Evolutionary conservation across 192 early-diverging fungal species (phyloP).

Genomic region (Jimgerdemannia flammicorona): DNA sequence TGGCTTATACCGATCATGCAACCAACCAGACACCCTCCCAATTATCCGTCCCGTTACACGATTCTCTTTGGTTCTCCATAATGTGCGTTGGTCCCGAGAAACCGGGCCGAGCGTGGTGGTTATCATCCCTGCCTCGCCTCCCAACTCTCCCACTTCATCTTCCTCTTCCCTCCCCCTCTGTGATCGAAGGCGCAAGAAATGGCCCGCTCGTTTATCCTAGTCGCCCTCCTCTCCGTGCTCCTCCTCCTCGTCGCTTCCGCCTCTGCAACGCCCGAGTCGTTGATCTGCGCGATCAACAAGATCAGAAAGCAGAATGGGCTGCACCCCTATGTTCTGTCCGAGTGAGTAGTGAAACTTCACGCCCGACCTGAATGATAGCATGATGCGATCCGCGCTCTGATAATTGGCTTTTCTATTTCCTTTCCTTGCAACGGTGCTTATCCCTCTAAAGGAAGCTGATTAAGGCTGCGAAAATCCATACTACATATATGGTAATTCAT

Average conservation of each 20-base stretch:
- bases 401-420: background rate
- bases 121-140: background rate
- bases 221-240: background rate
- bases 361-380: background rate
- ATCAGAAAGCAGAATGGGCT: background rate
- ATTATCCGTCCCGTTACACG: no score
- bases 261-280: background rate
- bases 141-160: background rate
- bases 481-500: background rate
- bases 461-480: background rate
- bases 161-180: background rate
- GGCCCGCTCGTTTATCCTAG: background rate
- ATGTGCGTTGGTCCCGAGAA: no score
- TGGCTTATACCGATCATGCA: no score
- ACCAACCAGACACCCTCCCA: no score
- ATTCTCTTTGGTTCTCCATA: no score
- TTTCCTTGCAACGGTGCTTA: background rate
- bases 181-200: background rate
- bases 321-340: background rate
- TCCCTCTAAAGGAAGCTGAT: background rate
- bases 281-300: background rate
- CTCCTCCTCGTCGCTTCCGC: background rate
- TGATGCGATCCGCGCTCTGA: background rate
- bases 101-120: no score
- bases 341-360: background rate